Base-by-base conservation (phyloP, 164 flowering plant species). In the Stephania cephalantha region DNA sequence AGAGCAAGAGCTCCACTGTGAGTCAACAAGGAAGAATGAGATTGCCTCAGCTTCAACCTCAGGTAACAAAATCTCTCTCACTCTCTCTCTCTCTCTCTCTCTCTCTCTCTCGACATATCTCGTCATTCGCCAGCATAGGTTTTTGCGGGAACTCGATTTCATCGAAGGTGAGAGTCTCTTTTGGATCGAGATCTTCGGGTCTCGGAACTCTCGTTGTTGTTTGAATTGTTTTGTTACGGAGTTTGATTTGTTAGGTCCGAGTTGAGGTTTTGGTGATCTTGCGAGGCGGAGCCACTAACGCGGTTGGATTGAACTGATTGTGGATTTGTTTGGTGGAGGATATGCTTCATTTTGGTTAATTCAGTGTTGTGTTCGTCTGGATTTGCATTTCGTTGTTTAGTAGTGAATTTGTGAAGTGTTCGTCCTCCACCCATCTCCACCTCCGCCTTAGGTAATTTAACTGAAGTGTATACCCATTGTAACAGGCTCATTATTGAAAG, bases 91-190 rank as follows among this genome's bases (percentile, higher is more conserved):
- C n/a, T n/a, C n/a, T n/a, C n/a, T n/a, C n/a, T n/a, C n/a, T n/a
- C 25, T 7, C 64, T 3, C 20, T n/a, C 66, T n/a, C 25, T 1
- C 8, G 18, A 0, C 25, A 61, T 29, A 61, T 61, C 66, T 9
- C 66, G 20, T 61, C 22, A 0, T 61, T n/a, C 66, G 4, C n/a
- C 64, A n/a, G n/a, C n/a, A n/a, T n/a, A n/a, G n/a, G 22, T 58
- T 25, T 25, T 25, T 58, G 64, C 64, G 13, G 64, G n/a, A 58
- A 15, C 5, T 58, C n/a, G 66, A 18, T 61, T 61, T 61, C 66
- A 61, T 15, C 66, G 66, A n/a, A 61, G 66, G 66, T 61, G 20
- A 61, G 66, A 61, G 66, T 61, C 66, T 20, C 66, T 61, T 35
- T 35, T 20, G 66, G 66, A 61, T 61, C 66, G 29, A 61, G 66